Conservation (phyloP, 495 filamentous ascomycete genomes). For the Lepidopterella palustris region DNA sequence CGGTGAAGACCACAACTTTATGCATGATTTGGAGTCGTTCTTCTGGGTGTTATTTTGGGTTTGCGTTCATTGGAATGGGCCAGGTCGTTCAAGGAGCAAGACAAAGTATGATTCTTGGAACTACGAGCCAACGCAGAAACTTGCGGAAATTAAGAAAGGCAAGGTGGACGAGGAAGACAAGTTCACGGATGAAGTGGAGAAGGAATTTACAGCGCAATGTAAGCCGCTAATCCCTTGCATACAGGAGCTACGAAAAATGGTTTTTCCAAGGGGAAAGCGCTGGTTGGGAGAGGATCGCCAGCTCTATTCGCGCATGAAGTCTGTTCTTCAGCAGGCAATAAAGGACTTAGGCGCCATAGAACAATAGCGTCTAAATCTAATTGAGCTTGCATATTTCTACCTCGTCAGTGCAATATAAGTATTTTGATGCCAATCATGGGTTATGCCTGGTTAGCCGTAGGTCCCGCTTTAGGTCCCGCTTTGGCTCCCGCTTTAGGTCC, state of each 20-base stretch:
- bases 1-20: conserved; percentile 9
- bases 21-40: conserved; percentile 12
- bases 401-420: too few relatives aligned
- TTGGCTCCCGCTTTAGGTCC: too few relatives aligned
- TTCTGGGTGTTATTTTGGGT: conserved; percentile 11
- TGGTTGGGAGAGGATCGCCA: conserved; percentile 21
- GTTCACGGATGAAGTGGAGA: conserved; percentile 26
- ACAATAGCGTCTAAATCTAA: too few relatives aligned
- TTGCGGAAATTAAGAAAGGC: conserved; percentile 27
- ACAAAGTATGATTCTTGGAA: conserved; percentile 12
- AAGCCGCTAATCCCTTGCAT: conserved; percentile 31
- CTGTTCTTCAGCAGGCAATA: conserved; percentile 20
- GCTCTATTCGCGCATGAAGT: conserved; percentile 28
- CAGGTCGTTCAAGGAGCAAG: not conserved
- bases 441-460: too few relatives aligned
- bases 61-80: conserved; percentile 6
- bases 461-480: too few relatives aligned
- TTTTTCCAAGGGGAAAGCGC: conserved; percentile 34
- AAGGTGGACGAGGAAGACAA: conserved; percentile 29
- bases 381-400: too few relatives aligned
- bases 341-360: not conserved
- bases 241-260: conserved; percentile 30
- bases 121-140: conserved; percentile 4
- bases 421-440: too few relatives aligned
- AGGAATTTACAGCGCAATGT: conserved; percentile 32